phyloP scores from a whole-genome alignment of 208 protist genomes.

The Leishmania turanica region DNA sequence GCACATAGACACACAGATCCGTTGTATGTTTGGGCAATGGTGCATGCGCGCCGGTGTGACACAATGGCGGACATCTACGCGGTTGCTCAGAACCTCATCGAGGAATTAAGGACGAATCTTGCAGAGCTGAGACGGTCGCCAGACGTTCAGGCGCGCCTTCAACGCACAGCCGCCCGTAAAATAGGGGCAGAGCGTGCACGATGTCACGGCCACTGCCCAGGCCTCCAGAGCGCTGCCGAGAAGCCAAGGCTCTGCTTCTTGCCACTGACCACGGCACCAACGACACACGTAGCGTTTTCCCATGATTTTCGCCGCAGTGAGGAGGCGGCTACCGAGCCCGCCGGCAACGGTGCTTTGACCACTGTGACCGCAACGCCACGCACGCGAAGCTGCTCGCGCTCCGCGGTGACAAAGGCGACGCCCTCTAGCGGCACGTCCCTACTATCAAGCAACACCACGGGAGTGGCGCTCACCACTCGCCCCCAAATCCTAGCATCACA shows the following conservation, averaged over 20 bases:
- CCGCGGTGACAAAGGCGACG: neutral
- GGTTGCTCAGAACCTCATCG: constrained; percentile 5
- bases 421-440: neutral
- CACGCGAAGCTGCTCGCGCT: neutral
- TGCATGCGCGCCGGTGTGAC: neutral
- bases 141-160: constrained; percentile 5
- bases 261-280: constrained; percentile 31
- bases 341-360: neutral
- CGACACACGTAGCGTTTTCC: constrained; percentile 17
- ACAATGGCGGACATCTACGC: constrained; percentile 13
- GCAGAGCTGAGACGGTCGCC: constrained; percentile 4
- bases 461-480: neutral
- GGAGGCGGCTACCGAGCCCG: neutral
- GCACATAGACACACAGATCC: neutral
- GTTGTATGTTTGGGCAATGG: no score
- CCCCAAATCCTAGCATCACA: neutral
- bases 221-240: neutral
- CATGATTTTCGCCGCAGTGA: neutral
- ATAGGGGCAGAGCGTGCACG: neutral
- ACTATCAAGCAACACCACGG: neutral
- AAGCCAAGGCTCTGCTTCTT: constrained; percentile 14
- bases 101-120: constrained; percentile 9
- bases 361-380: neutral
- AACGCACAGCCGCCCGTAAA: constrained; percentile 1
- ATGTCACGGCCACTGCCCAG: neutral